Base-by-base conservation (phyloP, 2,329 filamentous ascomycete genomes). In the Trichoderma harzianum region DNA sequence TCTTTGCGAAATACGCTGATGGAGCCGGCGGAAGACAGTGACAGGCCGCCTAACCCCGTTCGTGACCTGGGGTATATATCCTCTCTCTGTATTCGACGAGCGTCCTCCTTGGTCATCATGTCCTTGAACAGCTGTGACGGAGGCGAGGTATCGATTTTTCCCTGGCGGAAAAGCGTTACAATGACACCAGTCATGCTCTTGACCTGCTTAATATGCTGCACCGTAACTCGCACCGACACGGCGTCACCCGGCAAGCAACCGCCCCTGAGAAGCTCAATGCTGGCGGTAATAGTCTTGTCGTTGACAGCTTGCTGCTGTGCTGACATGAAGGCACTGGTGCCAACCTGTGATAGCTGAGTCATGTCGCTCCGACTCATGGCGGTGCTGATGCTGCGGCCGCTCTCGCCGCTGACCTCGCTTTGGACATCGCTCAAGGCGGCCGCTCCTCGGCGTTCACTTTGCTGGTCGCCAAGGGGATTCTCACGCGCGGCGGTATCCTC, bases 1-100 rank as follows among this genome's bases (percentile, higher is more conserved):
- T 99, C 96, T 80, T 98, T 98, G 69, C 96, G 92, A 79, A 98
- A 98, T n/a, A 96, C 88, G 80, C 95, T 96, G 79, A 91, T 95
- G 2, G 94, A 95, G 47, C 93, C 92, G 7, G 93, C 92, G 1
- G 94, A 96, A 1, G 93, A 93, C 53, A 98, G 86, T 1, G 95
- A 97, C 32, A 98, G 84, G 0, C 95, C 95, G 18, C 93, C 93
- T 8, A 98, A 87, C 0, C 94, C 95, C 1, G 94, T 97, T 73
- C 92, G 90, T 2, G 94, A 97, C 77, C 91, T 93, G 5, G 95
- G 94, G 78, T 95, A 97, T 77, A 92, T 93, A 73, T 97, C 93
- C 76, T 95, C 92, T 76, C 92, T 93, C 72, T 94, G 90, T 18
- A 89, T 83, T 77, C 89, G 91, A 76, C 90, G 90, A 12, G 89